These are phyloP conservation scores for Arachis hypogaea DNA, from an alignment of 306 rosid genomes.

Conservation along the genomic window DNA sequence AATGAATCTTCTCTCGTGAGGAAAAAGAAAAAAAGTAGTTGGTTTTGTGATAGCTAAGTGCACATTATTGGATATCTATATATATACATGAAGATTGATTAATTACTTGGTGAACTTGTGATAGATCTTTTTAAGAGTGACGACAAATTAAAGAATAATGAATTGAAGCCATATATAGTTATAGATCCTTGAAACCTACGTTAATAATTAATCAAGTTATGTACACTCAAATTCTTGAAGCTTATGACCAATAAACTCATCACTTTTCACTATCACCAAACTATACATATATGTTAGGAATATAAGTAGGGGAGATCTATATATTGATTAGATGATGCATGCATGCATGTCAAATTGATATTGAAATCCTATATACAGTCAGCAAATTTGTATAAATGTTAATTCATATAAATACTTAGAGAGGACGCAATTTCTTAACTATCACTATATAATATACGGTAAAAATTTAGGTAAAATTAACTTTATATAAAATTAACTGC, in stretches of 20 bases:
- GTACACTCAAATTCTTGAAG: not conserved
- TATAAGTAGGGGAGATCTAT: not conserved
- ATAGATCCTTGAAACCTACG: not conserved
- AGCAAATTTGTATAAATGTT: constrained; percentile 7
- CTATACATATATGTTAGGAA: not conserved
- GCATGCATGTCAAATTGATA: not conserved
- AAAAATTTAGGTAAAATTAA: too few species aligned
- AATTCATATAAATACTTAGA: not conserved
- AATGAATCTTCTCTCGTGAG: not conserved
- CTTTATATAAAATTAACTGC: too few species aligned
- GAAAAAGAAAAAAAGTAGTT: not conserved
- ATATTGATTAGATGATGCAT: not conserved
- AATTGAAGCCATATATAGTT: not conserved
- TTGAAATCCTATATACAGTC: not conserved
- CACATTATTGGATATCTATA: not conserved
- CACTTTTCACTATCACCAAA: constrained; percentile 15
- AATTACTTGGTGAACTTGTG: not conserved
- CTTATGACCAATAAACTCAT: not conserved
- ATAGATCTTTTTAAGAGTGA: constrained; percentile 12
- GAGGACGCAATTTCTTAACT: not conserved
- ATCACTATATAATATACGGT: too few species aligned
- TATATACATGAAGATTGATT: not conserved
- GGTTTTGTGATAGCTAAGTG: not conserved
- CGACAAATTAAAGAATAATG: not conserved
- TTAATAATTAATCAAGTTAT: not conserved